These are phyloP conservation scores for Tardiomyces blankii DNA, from an alignment of 1,139 yeast genomes.

Conservation along the genomic window DNA sequence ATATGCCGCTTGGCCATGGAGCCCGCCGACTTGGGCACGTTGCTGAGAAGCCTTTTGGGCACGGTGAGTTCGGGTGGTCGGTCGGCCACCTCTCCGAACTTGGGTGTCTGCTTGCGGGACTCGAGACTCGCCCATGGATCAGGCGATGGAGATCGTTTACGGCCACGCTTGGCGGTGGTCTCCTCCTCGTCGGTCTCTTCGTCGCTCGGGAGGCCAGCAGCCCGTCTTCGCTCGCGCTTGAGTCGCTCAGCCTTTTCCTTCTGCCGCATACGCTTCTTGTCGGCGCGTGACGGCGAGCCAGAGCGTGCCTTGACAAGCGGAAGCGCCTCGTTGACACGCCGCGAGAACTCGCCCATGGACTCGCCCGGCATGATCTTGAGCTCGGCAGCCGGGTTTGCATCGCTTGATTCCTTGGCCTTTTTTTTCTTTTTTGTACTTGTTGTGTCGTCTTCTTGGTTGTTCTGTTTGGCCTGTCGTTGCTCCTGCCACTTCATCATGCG, in stretches of 20 bases:
- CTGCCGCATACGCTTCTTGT: conserved; percentile 16
- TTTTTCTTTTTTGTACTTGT: conserved; percentile 3
- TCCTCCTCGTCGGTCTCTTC: conserved; percentile 17
- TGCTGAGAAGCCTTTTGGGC: conserved; percentile 20
- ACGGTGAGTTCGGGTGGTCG: conserved; percentile 29
- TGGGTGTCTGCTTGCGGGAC: conserved; percentile 20
- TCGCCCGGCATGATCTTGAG: conserved; percentile 24
- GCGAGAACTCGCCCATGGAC: conserved; percentile 24
- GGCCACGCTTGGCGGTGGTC: conserved; percentile 15
- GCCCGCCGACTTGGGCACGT: conserved; percentile 32
- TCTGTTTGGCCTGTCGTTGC: not conserved
- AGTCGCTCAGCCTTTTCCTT: conserved; percentile 17
- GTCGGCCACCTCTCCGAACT: conserved; percentile 32
- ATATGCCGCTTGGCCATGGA: conserved; percentile 27
- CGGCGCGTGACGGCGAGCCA: conserved; percentile 19
- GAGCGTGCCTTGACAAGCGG: conserved; percentile 27
- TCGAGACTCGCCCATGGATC: conserved; percentile 31
- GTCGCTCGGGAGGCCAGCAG: conserved; percentile 4
- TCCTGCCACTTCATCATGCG: conserved; percentile 18
- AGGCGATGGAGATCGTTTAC: conserved; percentile 24
- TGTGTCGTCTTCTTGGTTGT: conserved; percentile 1
- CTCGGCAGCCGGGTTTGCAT: conserved; percentile 5
- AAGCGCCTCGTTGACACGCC: conserved; percentile 30
- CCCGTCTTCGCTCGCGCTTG: conserved; percentile 9
- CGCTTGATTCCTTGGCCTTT: conserved; percentile 1